Evolutionary conservation across 306 rosid species (phyloP).

Genomic region (Acmispon strigosus): DNA sequence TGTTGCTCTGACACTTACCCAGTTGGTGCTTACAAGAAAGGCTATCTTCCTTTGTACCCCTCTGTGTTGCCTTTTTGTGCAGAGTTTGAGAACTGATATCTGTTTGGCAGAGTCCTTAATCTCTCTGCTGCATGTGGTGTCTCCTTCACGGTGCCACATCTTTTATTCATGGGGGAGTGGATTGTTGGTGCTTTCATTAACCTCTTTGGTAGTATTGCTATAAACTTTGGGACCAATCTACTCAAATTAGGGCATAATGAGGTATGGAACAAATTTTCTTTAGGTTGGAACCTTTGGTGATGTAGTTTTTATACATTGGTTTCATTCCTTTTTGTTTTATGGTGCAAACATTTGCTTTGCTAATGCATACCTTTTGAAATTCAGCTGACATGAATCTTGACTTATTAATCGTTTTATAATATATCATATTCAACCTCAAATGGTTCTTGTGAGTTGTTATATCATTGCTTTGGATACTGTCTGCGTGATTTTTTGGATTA

Average conservation of each 20-base stretch:
- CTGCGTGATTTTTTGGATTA: constrained; percentile 6
- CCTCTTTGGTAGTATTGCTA: constrained; percentile 93
- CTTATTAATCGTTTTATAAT: neutral
- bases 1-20: constrained; percentile 7
- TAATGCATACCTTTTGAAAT: neutral
- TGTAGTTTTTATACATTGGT: neutral
- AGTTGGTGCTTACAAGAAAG: constrained; percentile 15
- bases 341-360: neutral
- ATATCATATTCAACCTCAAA: neutral
- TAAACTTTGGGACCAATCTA: constrained; percentile 94
- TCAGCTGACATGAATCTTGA: neutral
- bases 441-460: neutral
- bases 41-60: constrained; percentile 1
- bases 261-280: constrained; percentile 30
- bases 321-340: neutral
- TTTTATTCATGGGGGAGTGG: constrained; percentile 92
- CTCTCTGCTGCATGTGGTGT: constrained; percentile 45
- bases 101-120: constrained; percentile 9
- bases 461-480: neutral
- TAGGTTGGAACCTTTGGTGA: neutral
- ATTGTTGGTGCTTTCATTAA: constrained; percentile 94
- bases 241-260: constrained; percentile 95
- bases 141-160: constrained; percentile 29
- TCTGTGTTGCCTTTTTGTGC: neutral
- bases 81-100: constrained; percentile 11